Evolutionary conservation across 2,329 filamentous ascomycete species (phyloP), one percentile per base, ranked within the genome.

Genomic region (Colletotrichum siamense): DNA sequence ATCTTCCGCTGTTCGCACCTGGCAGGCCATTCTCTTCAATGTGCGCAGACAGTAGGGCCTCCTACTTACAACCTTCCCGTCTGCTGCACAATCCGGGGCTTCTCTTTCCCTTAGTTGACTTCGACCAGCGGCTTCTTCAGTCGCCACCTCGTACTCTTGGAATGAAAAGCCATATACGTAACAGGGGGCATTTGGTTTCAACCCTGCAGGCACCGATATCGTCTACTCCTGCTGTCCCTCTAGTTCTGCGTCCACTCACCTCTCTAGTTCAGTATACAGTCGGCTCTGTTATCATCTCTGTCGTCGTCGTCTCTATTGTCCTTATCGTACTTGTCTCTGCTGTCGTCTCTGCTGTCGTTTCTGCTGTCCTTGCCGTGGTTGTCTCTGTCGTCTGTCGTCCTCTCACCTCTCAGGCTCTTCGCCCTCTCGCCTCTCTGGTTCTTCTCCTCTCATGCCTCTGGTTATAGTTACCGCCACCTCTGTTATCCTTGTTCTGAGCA

Each of bases 131-230:
- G 44, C n/a, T 22, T 1, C 44, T 13, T 10, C 44, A 49, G n/a
- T 10, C 5, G 44, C 44, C 1, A 3, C 44, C 13, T 49, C 44
- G 10, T 7, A 49, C 3, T 12, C 3, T 4, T 4, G 44, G n/a
- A 22, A 22, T 13, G 0, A 22, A 7, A 2, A 49, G 5, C 44
- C n/a, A 49, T 49, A 0, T 12, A 6, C n/a, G 6, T 22, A 8
- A 2, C n/a, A 49, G 18, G 44, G 44, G 44, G 44, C 44, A 49
- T 22, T 6, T 7, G 10, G 4, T 6, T 49, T 10, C 44, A 49
- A 8, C 36, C 52, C 3, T 18, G 24, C 68, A 61, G n/a, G 0
- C n/a, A n/a, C n/a, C n/a, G n/a, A n/a, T n/a, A n/a, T n/a, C n/a
- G n/a, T n/a, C n/a, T n/a, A n/a, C n/a, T n/a, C n/a, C n/a, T n/a